Conservation (phyloP, 2,329 filamentous ascomycete species). For the Hymenoscyphus albidus region DNA sequence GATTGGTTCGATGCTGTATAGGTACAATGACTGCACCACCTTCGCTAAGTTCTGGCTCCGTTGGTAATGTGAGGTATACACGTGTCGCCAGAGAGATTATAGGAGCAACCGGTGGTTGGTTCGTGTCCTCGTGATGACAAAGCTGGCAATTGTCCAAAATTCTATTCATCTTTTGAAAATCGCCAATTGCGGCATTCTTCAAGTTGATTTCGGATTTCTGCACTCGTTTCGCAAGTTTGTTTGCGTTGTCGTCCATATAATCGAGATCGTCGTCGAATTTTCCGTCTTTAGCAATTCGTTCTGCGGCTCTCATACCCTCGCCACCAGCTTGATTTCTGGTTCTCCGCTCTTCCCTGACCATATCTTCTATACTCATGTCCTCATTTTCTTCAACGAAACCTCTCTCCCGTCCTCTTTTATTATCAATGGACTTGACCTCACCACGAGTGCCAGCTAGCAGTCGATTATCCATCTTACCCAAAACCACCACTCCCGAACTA, state of each 20-base stretch:
- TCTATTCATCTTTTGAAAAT: constrained; percentile 85
- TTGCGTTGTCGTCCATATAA: constrained; percentile 95
- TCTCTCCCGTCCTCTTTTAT: constrained; percentile 76
- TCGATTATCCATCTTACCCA: constrained; percentile 85
- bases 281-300: constrained; percentile 87
- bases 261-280: constrained; percentile 92
- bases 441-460: constrained; percentile 70
- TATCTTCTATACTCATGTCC: constrained; percentile 94
- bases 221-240: constrained; percentile 79
- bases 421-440: constrained; percentile 76
- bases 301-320: constrained; percentile 78
- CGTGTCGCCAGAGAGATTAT: constrained; percentile 82
- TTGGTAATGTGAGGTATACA: constrained; percentile 82
- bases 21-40: constrained; percentile 87
- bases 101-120: constrained; percentile 73
- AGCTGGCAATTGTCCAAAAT: constrained; percentile 85
- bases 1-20: constrained; percentile 78
- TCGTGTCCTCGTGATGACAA: constrained; percentile 85
- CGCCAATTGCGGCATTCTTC: constrained; percentile 79
- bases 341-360: constrained; percentile 90
- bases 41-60: constrained; percentile 79
- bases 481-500: constrained; percentile 67
- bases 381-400: constrained; percentile 86
- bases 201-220: constrained; percentile 86
- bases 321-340: constrained; percentile 74